Evolutionary conservation across 176 grass and related monocot genomes (phyloP), one percentile per base, ranked within the genome.

Genomic region (Eleusine indica): DNA sequence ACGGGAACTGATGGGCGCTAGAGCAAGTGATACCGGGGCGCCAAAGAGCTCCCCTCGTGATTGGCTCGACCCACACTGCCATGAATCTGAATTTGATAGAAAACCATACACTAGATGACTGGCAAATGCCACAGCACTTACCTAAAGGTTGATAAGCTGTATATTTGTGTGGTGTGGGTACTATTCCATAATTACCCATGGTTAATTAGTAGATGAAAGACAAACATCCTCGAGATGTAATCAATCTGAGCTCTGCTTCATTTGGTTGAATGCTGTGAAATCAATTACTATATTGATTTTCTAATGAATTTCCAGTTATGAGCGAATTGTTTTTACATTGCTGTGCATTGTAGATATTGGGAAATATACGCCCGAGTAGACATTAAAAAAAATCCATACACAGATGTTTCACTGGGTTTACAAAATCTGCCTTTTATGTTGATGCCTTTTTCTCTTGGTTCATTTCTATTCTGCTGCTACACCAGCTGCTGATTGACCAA

Each of bases 51-150:
- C 89, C 4, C 56, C 85, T 65, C 73, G 85, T 52, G 89, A 90
- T 81, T 98, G 93, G 96, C 91, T 92, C 22, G 96, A 98, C 57
- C 96, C 91, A 10, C 93, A 98, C 77, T 96, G 96, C 58, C 88
- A 81, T n/a, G 92, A 98, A 77, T 98, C 95, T 17, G 89, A 93
- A 75, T 93, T 95, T 22, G 87, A 98, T 46, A 89, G 87, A 48
- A 84, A 87, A 62, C 62, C 79, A 38, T 63, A 62, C 54, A 67
- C 70, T 88, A 90, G 78, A 68, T 65, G 17, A 67, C 57, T 54
- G 58, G 12, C 18, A 57, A 68, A 54, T 49, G 48, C 60, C 68
- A n/a, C 22, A 0, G 1, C 5, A 16, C 41, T 74, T 69, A 68
- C 46, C 35, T 40, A 15, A 49, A 74, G 11, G 14, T 78, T 82